Percentiles rank a stretch among this genome's conserved stretches.
phyloP scores from a whole-genome alignment of 768 basidiomycete species.

The Suillus hirtellus region DNA sequence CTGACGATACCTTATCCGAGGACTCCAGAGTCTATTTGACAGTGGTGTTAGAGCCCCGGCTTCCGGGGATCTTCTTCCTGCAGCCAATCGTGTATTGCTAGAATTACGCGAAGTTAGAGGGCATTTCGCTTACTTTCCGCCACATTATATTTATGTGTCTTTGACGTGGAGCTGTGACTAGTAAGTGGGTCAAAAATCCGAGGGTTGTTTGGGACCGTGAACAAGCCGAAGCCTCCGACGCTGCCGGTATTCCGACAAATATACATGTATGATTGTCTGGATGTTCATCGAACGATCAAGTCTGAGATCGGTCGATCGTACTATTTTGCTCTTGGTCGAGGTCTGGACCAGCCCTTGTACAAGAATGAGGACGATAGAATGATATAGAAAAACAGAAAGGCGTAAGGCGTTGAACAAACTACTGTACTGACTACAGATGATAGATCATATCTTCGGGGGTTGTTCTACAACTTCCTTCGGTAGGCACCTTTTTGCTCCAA shows the following conservation, averaged over 20 bases:
- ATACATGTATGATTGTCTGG: not conserved
- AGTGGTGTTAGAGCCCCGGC: slow-evolving; percentile 5
- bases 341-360: slow-evolving; percentile 9
- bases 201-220: not conserved
- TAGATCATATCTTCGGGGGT: slow-evolving; percentile 30
- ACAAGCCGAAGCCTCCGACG: not conserved
- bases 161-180: not conserved
- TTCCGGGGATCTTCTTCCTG: slow-evolving; percentile 5
- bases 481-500: slow-evolving; percentile 30
- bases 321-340: slow-evolving; percentile 3
- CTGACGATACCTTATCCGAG: slow-evolving; percentile 13
- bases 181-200: not conserved
- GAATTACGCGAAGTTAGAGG: not conserved
- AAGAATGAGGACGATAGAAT: slow-evolving; percentile 19
- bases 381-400: slow-evolving; percentile 27
- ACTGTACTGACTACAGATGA: slow-evolving; percentile 21
- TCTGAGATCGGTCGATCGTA: not conserved
- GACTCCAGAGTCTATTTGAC: slow-evolving; percentile 12
- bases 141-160: not conserved
- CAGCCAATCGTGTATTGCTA: not conserved
- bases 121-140: not conserved
- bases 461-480: slow-evolving; percentile 26
- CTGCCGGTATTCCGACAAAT: slow-evolving; percentile 2
- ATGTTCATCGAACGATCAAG: slow-evolving; percentile 1
- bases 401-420: slow-evolving; percentile 21